These are phyloP conservation scores for Malbranchea zuffiana DNA, from an alignment of 2,329 filamentous ascomycete species.

Conservation along the genomic window DNA sequence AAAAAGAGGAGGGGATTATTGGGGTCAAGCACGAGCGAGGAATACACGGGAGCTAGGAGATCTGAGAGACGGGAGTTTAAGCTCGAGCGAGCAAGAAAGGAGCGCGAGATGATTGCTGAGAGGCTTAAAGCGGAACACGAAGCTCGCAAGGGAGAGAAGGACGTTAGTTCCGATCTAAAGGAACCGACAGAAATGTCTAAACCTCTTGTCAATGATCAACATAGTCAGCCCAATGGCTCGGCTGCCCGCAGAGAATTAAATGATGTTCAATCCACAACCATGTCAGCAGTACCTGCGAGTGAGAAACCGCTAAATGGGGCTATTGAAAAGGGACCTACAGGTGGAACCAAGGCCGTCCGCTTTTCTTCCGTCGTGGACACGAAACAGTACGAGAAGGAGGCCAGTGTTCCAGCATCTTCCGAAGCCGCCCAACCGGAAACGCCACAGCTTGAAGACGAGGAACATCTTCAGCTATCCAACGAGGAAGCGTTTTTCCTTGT, in stretches of 20 bases:
- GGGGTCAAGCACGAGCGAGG: constrained; percentile 63
- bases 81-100: constrained; percentile 77
- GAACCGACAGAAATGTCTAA: not conserved
- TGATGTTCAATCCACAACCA: too few species aligned
- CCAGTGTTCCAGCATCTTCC: constrained; percentile 24
- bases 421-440: constrained; percentile 12
- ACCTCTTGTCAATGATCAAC: too few species aligned
- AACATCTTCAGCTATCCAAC: constrained; percentile 82
- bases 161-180: too few species aligned
- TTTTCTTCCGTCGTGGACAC: constrained; percentile 53
- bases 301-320: not conserved
- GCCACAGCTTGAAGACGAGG: constrained; percentile 42
- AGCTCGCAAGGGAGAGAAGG: constrained; percentile 11
- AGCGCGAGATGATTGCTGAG: constrained; percentile 71
- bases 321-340: constrained; percentile 12
- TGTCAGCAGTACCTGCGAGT: too few species aligned
- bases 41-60: constrained; percentile 63
- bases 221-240: too few species aligned
- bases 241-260: not conserved
- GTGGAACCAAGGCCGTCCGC: constrained; percentile 50
- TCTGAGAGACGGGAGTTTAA: constrained; percentile 76
- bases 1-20: constrained; percentile 58
- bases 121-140: constrained; percentile 48
- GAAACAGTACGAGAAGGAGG: constrained; percentile 46
- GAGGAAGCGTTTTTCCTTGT: constrained; percentile 87